Percentiles rank a stretch among this genome's conserved stretches.
phyloP scores from a whole-genome alignment of 306 rosid species.

The Canavalia gladiata region DNA sequence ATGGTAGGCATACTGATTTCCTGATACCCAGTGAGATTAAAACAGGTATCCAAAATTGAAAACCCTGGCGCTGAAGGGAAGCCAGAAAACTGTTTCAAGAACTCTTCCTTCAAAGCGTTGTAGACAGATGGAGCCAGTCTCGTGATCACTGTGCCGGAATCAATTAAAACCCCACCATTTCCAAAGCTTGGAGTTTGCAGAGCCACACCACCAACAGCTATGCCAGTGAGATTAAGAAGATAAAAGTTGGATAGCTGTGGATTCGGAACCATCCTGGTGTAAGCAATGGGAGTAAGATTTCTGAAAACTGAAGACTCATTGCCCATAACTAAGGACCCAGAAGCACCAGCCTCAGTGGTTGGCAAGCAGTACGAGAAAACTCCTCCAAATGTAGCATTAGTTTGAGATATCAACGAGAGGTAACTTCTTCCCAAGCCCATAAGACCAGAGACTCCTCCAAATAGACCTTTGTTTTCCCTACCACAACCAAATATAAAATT shows the following conservation, averaged over 20 bases:
- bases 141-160: constrained; percentile 88
- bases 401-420: constrained; percentile 78
- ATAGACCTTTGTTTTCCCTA: constrained; percentile 74
- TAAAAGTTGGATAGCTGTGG: constrained; percentile 70
- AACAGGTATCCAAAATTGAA: constrained; percentile 84
- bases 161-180: constrained; percentile 62
- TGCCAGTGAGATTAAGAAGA: constrained; percentile 75
- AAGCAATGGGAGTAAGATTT: constrained; percentile 73
- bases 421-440: constrained; percentile 84
- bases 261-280: constrained; percentile 73
- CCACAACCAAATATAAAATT: constrained; percentile 87
- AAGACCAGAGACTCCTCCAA: constrained; percentile 84
- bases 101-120: constrained; percentile 71
- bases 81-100: constrained; percentile 74
- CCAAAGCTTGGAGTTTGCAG: constrained; percentile 53
- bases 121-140: constrained; percentile 77
- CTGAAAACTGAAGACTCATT: constrained; percentile 66
- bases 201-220: constrained; percentile 68
- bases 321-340: constrained; percentile 86
- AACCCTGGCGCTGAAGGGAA: constrained; percentile 66
- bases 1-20: constrained; percentile 69
- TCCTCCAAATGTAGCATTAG: constrained; percentile 68
- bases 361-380: constrained; percentile 93
- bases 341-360: constrained; percentile 58
- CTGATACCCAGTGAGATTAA: constrained; percentile 65